Base-by-base conservation (phyloP, 2,329 filamentous ascomycete genomes). In the Fusarium clavum region DNA sequence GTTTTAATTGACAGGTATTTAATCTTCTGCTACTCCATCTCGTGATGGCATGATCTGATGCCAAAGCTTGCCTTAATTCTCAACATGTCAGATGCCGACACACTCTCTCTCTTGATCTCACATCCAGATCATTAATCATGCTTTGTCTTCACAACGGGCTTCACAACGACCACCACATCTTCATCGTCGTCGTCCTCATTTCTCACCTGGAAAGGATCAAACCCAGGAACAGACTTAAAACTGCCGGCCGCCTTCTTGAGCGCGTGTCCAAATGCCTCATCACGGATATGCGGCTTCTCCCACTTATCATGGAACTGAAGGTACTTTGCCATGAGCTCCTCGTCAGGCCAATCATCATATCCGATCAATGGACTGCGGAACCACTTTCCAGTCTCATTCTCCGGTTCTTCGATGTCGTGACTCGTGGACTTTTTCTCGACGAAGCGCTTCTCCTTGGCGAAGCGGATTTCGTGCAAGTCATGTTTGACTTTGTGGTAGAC, bases 361-460 rank as follows among this genome's bases (percentile, higher is more conserved):
- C 53, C 53, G 3, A 56, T 27, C 12, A 56, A 43, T 1, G 41
- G 16, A 10, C 53, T 56, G 9, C 18, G 29, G 30, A 34, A 56
- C 16, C 32, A 56, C 5, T 7, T 18, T 18, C 10, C 13, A 25
- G 46, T 34, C 6, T 20, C 20, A 13, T 56, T 56, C n/a, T 56
- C 53, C 1, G 53, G 20, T 12, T 47, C 12, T 30, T 46, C 41
- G n/a, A 56, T 25, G 5, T 46, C n/a, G 34, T n/a, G 16, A 7
- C 30, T 24, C 18, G 10, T 11, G 18, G 34, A 38, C 11, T 38
- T 25, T 16, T 51, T 13, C 18, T 47, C 25, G 12, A 34, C 51
- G 22, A 56, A 56, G 18, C 53, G 53, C 29, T 52, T 40, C 16
- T 52, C n/a, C 20, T 34, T 55, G 18, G 53, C 53, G 22, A 56